phyloP scores from a whole-genome alignment of 2,329 filamentous ascomycete species.

The Alternaria consortialis region DNA sequence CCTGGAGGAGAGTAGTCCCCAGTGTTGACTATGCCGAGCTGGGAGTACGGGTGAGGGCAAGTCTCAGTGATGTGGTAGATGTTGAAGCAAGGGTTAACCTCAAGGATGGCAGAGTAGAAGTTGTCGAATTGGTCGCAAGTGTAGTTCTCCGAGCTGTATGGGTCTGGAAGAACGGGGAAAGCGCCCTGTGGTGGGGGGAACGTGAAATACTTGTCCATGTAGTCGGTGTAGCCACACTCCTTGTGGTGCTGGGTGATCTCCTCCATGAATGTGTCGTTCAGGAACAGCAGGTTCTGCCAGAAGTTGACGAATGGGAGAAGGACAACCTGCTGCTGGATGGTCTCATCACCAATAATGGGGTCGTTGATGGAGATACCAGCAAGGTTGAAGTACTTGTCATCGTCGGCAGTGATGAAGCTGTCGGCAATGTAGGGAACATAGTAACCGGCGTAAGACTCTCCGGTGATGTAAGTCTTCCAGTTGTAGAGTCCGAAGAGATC shows the following conservation, averaged over 20 bases:
- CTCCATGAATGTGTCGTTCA: conserved; percentile 55
- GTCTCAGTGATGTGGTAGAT: conserved; percentile 58
- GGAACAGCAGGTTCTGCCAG: conserved; percentile 53
- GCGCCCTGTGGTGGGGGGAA: conserved; percentile 51
- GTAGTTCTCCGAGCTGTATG: conserved; percentile 30
- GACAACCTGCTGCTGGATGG: conserved; percentile 50
- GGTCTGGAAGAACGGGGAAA: conserved; percentile 44
- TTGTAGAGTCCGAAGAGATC: conserved; percentile 63
- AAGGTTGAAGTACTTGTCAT: conserved; percentile 61
- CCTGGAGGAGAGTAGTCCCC: conserved; percentile 54
- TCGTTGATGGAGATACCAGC: conserved; percentile 61
- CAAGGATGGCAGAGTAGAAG: conserved; percentile 51
- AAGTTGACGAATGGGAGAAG: conserved; percentile 50
- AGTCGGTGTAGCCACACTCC: conserved; percentile 35
- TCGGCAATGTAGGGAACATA: conserved; percentile 68
- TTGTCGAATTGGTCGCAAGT: conserved; percentile 54
- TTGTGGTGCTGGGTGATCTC: conserved; percentile 45
- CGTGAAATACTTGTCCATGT: conserved; percentile 46
- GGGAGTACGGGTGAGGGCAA: conserved; percentile 55
- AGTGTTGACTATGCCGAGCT: conserved; percentile 50
- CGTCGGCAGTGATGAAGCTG: conserved; percentile 63
- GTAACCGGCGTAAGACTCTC: conserved; percentile 65
- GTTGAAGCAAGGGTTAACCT: conserved; percentile 62
- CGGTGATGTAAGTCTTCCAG: conserved; percentile 64
- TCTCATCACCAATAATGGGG: conserved; percentile 55